Evolutionary conservation across 1,139 yeast genomes (phyloP), one percentile per base, ranked within the genome.

Genomic region (Hyphopichia pseudoburtonii): DNA sequence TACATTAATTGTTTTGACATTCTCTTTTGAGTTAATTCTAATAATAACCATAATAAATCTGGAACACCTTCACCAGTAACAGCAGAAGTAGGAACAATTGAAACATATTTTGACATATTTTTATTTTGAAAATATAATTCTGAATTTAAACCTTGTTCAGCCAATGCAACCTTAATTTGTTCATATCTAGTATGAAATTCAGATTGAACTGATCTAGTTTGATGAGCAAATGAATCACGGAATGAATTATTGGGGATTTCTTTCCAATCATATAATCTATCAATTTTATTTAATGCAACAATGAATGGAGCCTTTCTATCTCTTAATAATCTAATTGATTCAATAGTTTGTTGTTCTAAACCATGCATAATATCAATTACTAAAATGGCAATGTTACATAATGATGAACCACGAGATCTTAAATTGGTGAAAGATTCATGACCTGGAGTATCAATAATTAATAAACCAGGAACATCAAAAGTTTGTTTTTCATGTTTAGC

Each of bases 21-120:
- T 74, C 98, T 85, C 81, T 88, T 86, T 70, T 94, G 97, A 17
- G 98, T 92, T 56, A 94, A 78, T 64, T 92, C 97, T 53, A 94
- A 78, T 59, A 94, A 76, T 63, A 94, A 78, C 92, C 96, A 90
- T 59, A 94, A 80, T 69, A 94, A 77, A 79, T 94, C 99, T 33
- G 99, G 98, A 52, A 94, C 94, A 84, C 99, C 99, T 69, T 94
- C 99, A 64, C 98, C 99, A 21, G 97, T 90, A 34, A 90, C 95
- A 41, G 99, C 98, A 44, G 97, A 90, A 11, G 98, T 92, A 51
- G 99, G 98, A 38, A 94, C 96, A 54, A 94, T 84, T 27, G 97
- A 89, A 42, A 94, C 98, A 56, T 84, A 87, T 63, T 87, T 87
- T 42, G 97, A 70, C 77, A 92, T 73, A 69, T 90, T 92, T 66